These are phyloP conservation scores for Kwoniella europaea DNA, from an alignment of 768 basidiomycete species.

Conservation along the genomic window DNA sequence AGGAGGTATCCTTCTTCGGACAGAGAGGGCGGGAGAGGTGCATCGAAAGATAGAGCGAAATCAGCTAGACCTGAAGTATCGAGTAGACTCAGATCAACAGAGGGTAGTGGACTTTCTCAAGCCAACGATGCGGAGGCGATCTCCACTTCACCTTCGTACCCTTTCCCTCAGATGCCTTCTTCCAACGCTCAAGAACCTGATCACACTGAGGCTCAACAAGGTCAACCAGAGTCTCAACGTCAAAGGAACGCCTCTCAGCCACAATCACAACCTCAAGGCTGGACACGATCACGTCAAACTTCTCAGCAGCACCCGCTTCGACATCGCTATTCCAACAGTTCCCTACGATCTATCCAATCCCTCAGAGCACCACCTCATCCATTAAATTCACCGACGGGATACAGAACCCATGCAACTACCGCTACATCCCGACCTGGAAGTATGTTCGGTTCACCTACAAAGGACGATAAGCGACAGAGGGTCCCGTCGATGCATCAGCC, in stretches of 20 bases:
- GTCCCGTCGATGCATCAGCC: slow-evolving; percentile 46
- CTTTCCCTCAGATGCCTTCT: slow-evolving; percentile 35
- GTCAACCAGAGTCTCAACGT: neutral
- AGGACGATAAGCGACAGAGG: slow-evolving; percentile 25
- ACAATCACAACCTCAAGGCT: neutral
- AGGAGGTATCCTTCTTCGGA: neutral
- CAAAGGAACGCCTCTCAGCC: slow-evolving; percentile 8
- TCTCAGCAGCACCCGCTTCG: slow-evolving; percentile 30
- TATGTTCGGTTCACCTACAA: slow-evolving; percentile 33
- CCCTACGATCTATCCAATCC: slow-evolving; percentile 51
- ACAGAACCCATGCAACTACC: slow-evolving; percentile 25
- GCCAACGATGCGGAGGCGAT: neutral
- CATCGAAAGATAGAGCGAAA: neutral
- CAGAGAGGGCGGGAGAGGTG: neutral
- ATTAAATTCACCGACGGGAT: slow-evolving; percentile 50
- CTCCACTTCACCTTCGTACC: slow-evolving; percentile 37
- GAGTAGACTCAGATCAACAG: slow-evolving; percentile 28
- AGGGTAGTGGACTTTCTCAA: slow-evolving; percentile 31
- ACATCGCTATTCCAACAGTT: slow-evolving; percentile 48
- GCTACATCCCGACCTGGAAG: slow-evolving; percentile 34
- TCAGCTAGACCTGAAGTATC: slow-evolving; percentile 14
- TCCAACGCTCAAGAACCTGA: neutral
- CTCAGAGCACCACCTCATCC: slow-evolving; percentile 53
- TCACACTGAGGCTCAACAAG: neutral
- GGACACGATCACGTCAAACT: slow-evolving; percentile 29